Percentiles rank a stretch among this genome's conserved stretches.
phyloP scores from a whole-genome alignment of 345 rosid genomes.

The Aegle marmelos region DNA sequence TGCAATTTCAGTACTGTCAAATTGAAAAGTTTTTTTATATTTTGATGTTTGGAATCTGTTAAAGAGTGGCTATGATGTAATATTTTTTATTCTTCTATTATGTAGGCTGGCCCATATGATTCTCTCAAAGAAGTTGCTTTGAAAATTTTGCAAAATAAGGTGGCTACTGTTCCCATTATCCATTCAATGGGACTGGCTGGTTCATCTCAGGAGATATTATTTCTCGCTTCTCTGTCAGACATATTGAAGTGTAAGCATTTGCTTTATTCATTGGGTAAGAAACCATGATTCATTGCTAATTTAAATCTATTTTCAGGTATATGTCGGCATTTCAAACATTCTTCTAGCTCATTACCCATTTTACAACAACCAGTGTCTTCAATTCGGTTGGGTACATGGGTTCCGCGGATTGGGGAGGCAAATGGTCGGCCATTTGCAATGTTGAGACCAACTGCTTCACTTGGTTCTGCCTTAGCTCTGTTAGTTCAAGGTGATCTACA shows the following conservation, averaged over 20 bases:
- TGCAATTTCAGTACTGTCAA: not conserved
- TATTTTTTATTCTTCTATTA: conserved; percentile 8
- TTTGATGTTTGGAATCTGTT: conserved; percentile 3
- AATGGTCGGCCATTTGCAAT: conserved; percentile 57
- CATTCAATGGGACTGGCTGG: conserved; percentile 55
- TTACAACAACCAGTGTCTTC: conserved; percentile 84
- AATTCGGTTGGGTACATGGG: conserved; percentile 88
- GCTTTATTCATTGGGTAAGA: conserved; percentile 16
- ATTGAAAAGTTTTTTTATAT: not conserved
- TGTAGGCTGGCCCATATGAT: conserved; percentile 93
- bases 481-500: conserved; percentile 62
- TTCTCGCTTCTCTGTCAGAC: conserved; percentile 92
- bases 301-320: conserved; percentile 55
- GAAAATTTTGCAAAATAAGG: conserved; percentile 74
- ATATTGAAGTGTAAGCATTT: conserved; percentile 75
- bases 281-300: conserved; percentile 24
- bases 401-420: conserved; percentile 82
- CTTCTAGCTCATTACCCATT: conserved; percentile 81
- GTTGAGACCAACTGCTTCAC: conserved; percentile 69
- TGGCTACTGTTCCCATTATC: conserved; percentile 77
- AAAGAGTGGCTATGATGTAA: not conserved
- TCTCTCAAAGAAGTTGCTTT: conserved; percentile 75
- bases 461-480: conserved; percentile 67
- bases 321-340: conserved; percentile 89
- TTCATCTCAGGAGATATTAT: conserved; percentile 74